Evolutionary conservation across 2,329 filamentous ascomycete genomes (phyloP).

Genomic region (Alternaria angustiovoidea): DNA sequence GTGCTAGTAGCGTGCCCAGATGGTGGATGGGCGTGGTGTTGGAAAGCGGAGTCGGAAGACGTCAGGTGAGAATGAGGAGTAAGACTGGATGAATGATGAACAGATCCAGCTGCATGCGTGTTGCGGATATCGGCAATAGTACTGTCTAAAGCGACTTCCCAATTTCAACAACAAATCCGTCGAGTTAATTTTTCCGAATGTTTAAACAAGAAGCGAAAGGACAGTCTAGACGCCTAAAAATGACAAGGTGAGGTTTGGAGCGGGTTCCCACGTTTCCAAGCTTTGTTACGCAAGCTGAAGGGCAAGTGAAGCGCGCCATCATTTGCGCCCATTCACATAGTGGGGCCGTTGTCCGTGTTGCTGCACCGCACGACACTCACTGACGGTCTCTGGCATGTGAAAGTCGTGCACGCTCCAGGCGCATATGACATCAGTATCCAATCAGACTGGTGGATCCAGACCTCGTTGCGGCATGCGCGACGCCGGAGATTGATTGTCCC

Average conservation of each 20-base stretch:
- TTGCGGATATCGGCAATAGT: constrained; percentile 10
- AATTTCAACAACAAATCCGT: not conserved
- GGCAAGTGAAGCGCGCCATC: constrained; percentile 23
- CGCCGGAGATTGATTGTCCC: not conserved
- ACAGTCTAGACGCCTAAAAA: not conserved
- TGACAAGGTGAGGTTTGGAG: not conserved
- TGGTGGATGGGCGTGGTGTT: constrained; percentile 4
- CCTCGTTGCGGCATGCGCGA: constrained; percentile 6
- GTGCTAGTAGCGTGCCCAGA: not conserved
- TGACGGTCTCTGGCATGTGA: constrained; percentile 19
- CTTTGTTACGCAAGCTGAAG: constrained; percentile 18
- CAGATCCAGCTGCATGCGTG: constrained; percentile 11
- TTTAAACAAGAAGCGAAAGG: not conserved
- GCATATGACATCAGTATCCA: constrained; percentile 22
- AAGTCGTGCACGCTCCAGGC: constrained; percentile 17
- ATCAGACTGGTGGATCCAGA: constrained; percentile 6
- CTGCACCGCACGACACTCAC: not conserved
- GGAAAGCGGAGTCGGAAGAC: constrained; percentile 19
- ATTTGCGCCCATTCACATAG: constrained; percentile 8
- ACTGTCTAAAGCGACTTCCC: not conserved
- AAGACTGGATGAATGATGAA: constrained; percentile 7
- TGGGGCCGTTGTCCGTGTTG: constrained; percentile 25
- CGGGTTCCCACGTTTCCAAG: not conserved
- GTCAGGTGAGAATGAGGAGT: constrained; percentile 15
- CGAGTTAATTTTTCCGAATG: not conserved